Evolutionary conservation across 208 protist genomes (phyloP), one percentile per base, ranked within the genome.

Genomic region (Leptomonas pyrrhocoris): DNA sequence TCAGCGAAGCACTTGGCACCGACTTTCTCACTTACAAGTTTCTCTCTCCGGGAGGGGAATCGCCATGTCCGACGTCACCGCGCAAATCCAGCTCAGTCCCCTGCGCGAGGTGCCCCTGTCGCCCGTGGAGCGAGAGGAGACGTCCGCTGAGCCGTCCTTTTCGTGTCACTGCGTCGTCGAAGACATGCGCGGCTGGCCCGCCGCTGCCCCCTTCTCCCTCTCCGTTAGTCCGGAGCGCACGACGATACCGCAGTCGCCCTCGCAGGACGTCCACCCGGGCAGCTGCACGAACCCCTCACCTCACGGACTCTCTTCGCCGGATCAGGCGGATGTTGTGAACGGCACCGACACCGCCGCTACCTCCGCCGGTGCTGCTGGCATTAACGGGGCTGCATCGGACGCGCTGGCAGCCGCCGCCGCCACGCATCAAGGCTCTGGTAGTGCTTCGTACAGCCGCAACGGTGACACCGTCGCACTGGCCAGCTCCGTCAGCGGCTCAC

Each of bases 161-260:
- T 58, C 63, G 25, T 58, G 34, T 19, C 36, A 49, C 38, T 58
- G 51, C 62, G n/a, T 69, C 9, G 62, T 53, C 4, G 62, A 76
- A 36, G 60, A 76, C 31, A 4, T 68, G 0, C 46, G 68, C 55
- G 36, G 70, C 28, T 30, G 13, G 16, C 62, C 61, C 2, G 70
- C 62, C 0, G 49, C 70, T 1, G 46, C 31, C 7, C 45, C 54
- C 12, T 42, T 68, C 16, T 68, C 51, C 15, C 51, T 53, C 0
- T 68, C 46, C 27, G 2, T 30, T 11, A 58, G 61, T 0, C 59
- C 45, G 1, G 61, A 69, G 36, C 70, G 54, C 1, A 38, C 15
- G 21, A 2, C n/a, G 0, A 46, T 57, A 2, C 46, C 36, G n/a
- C 45, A 45, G 19, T 21, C 25, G 15, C 6, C 9, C 15, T 19